These are phyloP conservation scores for Arachnopeziza araneosa DNA, from an alignment of 2,329 filamentous ascomycete species.

Conservation along the genomic window DNA sequence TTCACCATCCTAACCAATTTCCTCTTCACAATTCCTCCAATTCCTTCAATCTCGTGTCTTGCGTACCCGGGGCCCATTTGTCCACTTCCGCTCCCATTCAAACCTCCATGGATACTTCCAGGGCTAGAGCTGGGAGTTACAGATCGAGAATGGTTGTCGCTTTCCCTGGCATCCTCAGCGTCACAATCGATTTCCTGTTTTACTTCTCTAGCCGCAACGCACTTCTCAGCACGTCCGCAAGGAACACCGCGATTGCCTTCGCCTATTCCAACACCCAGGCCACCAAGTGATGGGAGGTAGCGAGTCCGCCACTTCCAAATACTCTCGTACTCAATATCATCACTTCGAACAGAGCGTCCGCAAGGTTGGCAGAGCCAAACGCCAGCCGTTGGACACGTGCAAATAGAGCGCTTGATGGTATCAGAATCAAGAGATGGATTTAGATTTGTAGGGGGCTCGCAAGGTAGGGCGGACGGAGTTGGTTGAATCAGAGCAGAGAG, in stretches of 20 bases:
- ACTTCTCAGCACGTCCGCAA: slow-evolving; percentile 73
- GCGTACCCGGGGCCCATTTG: slow-evolving; percentile 64
- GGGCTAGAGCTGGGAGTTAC: slow-evolving; percentile 20
- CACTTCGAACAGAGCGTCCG: slow-evolving; percentile 61
- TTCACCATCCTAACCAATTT: slow-evolving; percentile 78
- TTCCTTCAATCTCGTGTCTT: slow-evolving; percentile 84
- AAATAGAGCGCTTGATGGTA: slow-evolving; percentile 24
- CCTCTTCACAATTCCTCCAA: slow-evolving; percentile 81
- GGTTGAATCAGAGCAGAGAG: slow-evolving; percentile 45
- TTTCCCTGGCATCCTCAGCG: slow-evolving; percentile 58
- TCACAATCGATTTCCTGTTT: slow-evolving; percentile 84
- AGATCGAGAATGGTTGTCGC: slow-evolving; percentile 16
- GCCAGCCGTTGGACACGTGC: slow-evolving; percentile 39
- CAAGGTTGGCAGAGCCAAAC: slow-evolving; percentile 87
- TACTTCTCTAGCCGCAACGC: slow-evolving; percentile 69
- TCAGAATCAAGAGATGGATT: slow-evolving; percentile 45
- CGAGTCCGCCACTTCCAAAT: slow-evolving; percentile 88
- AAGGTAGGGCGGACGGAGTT: slow-evolving; percentile 35
- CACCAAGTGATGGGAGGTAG: slow-evolving; percentile 75
- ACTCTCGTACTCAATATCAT: slow-evolving; percentile 53
- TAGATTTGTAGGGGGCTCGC: not conserved
- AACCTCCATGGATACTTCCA: slow-evolving; percentile 8
- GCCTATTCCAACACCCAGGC: slow-evolving; percentile 79
- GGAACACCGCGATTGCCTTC: slow-evolving; percentile 84
- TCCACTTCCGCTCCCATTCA: slow-evolving; percentile 17